These are phyloP conservation scores for Euphorbia corollata DNA, from an alignment of 441 rosid genomes.

Conservation along the genomic window DNA sequence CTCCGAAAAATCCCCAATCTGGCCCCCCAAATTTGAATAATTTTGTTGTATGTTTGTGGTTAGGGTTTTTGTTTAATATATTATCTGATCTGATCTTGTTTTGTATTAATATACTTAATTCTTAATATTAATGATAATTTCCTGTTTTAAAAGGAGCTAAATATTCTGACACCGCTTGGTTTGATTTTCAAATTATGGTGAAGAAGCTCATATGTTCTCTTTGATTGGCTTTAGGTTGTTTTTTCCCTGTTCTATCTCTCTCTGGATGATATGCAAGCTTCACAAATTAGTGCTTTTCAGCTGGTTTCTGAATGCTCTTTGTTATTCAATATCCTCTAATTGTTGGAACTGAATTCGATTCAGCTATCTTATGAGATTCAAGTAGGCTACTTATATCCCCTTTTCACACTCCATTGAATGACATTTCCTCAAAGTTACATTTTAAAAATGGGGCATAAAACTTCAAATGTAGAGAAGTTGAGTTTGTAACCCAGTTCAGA, in stretches of 20 bases:
- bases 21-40: not conserved
- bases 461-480: too few relatives aligned
- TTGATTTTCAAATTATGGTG: not conserved
- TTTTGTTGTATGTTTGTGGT: conserved; percentile 5
- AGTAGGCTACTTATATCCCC: not conserved
- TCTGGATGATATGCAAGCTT: not conserved
- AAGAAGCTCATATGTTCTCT: not conserved
- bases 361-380: not conserved
- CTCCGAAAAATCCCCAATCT: not conserved
- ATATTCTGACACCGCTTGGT: not conserved
- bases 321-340: not conserved
- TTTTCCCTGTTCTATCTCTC: not conserved
- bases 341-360: not conserved
- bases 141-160: not conserved
- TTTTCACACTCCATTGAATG: not conserved
- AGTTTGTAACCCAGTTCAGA: too few relatives aligned
- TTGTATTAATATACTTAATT: not conserved
- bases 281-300: not conserved
- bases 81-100: not conserved
- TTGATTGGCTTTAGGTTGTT: not conserved
- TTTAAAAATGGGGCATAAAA: too few relatives aligned
- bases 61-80: conserved; percentile 7
- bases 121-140: not conserved
- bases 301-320: not conserved
- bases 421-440: not conserved